Evolutionary conservation across 352 stramenopile genomes (phyloP), one percentile per base, ranked within the genome.

Genomic region (Halophytophthora polymorphica): DNA sequence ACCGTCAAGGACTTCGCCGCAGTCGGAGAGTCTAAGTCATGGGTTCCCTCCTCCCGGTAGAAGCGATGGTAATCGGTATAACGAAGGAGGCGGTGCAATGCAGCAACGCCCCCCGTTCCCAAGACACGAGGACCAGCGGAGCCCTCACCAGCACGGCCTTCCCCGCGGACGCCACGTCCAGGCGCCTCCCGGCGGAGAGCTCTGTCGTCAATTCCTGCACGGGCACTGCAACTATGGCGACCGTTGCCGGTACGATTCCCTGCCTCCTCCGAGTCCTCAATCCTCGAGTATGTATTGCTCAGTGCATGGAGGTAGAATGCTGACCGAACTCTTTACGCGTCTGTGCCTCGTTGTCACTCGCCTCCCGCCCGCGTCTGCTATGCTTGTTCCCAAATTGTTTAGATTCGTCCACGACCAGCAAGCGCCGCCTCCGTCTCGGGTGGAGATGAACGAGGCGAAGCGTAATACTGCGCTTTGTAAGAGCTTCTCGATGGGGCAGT

Each of bases 391-490:
- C 8, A 35, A 21, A 21, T 22, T 55, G 15, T 25, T 15, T 48
- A 90, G 80, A 77, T 69, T 88, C 39, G 50, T 85, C 7, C 80
- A 90, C 42, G 69, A 85, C 29, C 61, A 63, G 14, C 56, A 77
- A 34, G 38, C 37, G 5, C 42, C 45, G 29, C 53, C 53, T 4
- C 46, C 53, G 34, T 39, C 62, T 11, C 68, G 52, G 2, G 21
- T 54, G 13, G 78, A 88, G 51, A 70, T 71, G 44, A 59, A 65
- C 34, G 66, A 86, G 29, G 41, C 45, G 23, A 76, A 68, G 56
- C 76, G 75, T 37, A 92, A 94, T 68, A 90, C 83, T 10, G 73
- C 83, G 54, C 56, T 93, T 23, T 93, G 83, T 61, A 73, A 72
- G 34, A 90, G 90, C 49, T 92, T 73, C 48, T 81, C 80, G 2